Evolutionary conservation across 176 grass and related monocot species (phyloP), one percentile per base, ranked within the genome.

Genomic region (Eleusine indica): DNA sequence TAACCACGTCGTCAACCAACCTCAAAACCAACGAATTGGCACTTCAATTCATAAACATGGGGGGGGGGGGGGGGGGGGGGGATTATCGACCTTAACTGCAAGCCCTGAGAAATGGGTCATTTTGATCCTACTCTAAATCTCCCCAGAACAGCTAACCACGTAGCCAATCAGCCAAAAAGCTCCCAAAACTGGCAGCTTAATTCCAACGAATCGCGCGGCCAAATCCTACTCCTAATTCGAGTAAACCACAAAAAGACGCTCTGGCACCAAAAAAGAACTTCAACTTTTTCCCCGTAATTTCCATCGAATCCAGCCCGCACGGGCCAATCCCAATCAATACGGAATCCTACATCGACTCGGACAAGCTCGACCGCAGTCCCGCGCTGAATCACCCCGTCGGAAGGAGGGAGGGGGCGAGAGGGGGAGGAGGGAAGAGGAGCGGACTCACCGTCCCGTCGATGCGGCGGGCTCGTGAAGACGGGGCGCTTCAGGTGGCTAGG

Each of bases 401-500:
- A 3, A 1, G 8, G 0, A 35, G 7, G 14, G 4, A 56, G 16
- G 30, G 4, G 13, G 0, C 10, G 48, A 42, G 30, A 9, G 13
- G 5, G 2, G 51, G 6, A 7, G 9, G 9, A 2, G 6, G 19
- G 40, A 10, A 17, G 32, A 1, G 11, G 44, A 19, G 11, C n/a
- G 41, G 83, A 51, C 83, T 51, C 75, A 70, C 74, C 66, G 19
- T 57, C 62, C 46, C 18, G 9, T 35, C 40, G 17, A 54, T 25
- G 43, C 74, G 74, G 74, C 65, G 4, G 39, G n/a, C 81, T 9
- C 81, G 38, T 66, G 70, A 70, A 10, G 14, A 1, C 1, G 21
- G 37, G 10, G n/a, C 13, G 9, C 52, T 13, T 47, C 48, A n/a
- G 49, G 51, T 40, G 11, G 66, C 19, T 86, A 86, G 84, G 84